Evolutionary conservation across 495 filamentous ascomycete species (phyloP), one percentile per base, ranked within the genome.

Genomic region (Penicillium turbatum): DNA sequence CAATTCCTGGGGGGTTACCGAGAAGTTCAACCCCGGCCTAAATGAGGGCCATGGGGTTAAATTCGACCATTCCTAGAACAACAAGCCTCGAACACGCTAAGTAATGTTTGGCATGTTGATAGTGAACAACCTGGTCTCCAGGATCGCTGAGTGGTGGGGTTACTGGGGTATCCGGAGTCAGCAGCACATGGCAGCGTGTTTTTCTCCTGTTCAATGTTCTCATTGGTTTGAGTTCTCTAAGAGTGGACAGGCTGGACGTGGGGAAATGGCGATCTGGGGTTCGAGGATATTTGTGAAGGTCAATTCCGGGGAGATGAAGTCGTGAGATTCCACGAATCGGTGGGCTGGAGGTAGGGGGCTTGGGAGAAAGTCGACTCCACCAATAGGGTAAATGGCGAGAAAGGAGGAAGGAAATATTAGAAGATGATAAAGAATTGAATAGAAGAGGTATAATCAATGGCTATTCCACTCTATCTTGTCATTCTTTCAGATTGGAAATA

Each of bases 241-340:
- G 31, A 27, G 37, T 26, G n/a, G 32, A 27, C 35, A n/a, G 21
- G 9, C n/a, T 27, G 36, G 43, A 58, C 52, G 56, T 58, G 63
- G 60, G 63, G 57, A 61, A 61, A 54, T 27, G 41, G 49, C 56
- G 56, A 62, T 63, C 67, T 66, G 65, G 63, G 69, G 67, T 69
- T 70, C 67, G 65, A 71, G 69, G 67, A 71, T 69, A 65, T 69
- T 66, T 42, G 36, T 37, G n/a, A 16, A 36, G 45, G 16, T 65
- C 29, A 8, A 68, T 57, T 43, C 62, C 61, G 60, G 46, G 27
- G 50, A 32, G 29, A 54, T 48, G 39, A 46, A 39, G 52, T 40
- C 37, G 39, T 40, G 7, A 11, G 48, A 60, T 72, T 71, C 71
- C 71, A 73, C 71, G 64, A 73, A 73, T 73, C 64, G 67, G 37